Percentiles rank a stretch among this genome's conserved stretches.
Conservation (phyloP, 768 basidiomycete genomes). For the Xerocomus potaroensis region DNA sequence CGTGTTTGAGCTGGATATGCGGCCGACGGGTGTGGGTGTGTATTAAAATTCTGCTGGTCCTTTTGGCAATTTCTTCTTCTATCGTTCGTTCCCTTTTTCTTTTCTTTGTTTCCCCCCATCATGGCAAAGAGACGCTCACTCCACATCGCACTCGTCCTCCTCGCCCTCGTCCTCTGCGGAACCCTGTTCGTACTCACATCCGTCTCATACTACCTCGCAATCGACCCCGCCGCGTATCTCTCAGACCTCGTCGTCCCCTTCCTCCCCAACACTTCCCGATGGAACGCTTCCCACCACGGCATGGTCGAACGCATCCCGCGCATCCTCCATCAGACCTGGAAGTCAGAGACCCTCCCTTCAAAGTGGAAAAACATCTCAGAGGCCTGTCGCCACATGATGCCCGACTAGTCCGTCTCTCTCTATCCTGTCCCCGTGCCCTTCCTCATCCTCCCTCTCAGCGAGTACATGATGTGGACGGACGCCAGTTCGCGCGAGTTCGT, state of each 20-base stretch:
- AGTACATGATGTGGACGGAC: constrained; percentile 98
- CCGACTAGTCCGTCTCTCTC: constrained; percentile 78
- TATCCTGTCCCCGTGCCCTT: constrained; percentile 4
- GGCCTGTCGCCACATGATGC: constrained; percentile 86
- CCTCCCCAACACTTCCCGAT: constrained; percentile 49
- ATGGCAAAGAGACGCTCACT: constrained; percentile 46
- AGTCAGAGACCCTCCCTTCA: constrained; percentile 77
- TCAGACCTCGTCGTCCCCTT: constrained; percentile 70
- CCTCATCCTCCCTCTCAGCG: constrained; percentile 43
- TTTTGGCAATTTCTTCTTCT: not conserved
- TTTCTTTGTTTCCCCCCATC: constrained; percentile 5
- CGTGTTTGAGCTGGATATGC: constrained; percentile 46
- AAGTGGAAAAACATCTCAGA: constrained; percentile 80
- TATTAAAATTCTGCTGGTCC: not conserved
- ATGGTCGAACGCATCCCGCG: constrained; percentile 78
- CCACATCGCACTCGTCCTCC: constrained; percentile 45
- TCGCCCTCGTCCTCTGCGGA: constrained; percentile 78
- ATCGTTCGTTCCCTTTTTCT: no score
- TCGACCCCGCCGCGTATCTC: constrained; percentile 75
- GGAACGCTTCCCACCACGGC: constrained; percentile 60
- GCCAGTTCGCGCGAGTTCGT: constrained; percentile 87
- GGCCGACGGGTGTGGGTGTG: constrained; percentile 35
- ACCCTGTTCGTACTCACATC: constrained; percentile 91
- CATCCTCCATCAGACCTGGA: constrained; percentile 99
- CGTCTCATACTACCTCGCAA: constrained; percentile 84